These are phyloP conservation scores for Rhynchosporium secalis DNA, from an alignment of 2,329 filamentous ascomycete species.

Conservation along the genomic window DNA sequence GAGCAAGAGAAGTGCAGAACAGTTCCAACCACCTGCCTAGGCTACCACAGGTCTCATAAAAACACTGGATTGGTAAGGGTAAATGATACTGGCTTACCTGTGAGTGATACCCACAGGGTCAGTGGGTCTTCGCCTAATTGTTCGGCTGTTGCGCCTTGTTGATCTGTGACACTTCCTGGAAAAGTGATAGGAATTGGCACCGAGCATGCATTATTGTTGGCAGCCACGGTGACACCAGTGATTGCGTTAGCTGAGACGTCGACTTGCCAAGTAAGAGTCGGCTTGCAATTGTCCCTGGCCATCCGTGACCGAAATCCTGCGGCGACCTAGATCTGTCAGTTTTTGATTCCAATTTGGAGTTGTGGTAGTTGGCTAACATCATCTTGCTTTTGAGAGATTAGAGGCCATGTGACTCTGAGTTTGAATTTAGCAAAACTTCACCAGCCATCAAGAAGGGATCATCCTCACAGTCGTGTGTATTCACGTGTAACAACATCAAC, in stretches of 20 bases:
- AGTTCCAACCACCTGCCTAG: background rate
- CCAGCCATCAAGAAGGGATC: constrained; percentile 24
- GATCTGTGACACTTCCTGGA: constrained; percentile 41
- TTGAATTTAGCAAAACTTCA: constrained; percentile 29
- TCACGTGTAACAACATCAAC: constrained; percentile 14
- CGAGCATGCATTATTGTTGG: constrained; percentile 39
- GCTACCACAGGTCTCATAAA: background rate
- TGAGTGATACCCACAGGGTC: constrained; percentile 38
- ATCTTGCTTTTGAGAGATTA: constrained; percentile 50
- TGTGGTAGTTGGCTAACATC: constrained; percentile 38
- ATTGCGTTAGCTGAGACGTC: constrained; percentile 24
- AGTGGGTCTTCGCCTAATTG: constrained; percentile 48
- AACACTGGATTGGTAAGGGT: constrained; percentile 37
- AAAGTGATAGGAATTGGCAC: constrained; percentile 35
- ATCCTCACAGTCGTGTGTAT: constrained; percentile 28
- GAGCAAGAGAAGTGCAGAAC: too few species aligned
- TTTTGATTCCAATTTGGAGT: too few species aligned
- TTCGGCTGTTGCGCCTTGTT: constrained; percentile 31
- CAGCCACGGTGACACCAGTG: constrained; percentile 43
- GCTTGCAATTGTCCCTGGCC: constrained; percentile 29
- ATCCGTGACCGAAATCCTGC: constrained; percentile 52
- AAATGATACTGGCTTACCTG: constrained; percentile 48
- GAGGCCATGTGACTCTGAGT: constrained; percentile 31
- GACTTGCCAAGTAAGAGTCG: constrained; percentile 28
- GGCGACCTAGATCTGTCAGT: constrained; percentile 17